Evolutionary conservation across 2,329 filamentous ascomycete genomes (phyloP).

Genomic region (Pseudogymnoascus sp.): DNA sequence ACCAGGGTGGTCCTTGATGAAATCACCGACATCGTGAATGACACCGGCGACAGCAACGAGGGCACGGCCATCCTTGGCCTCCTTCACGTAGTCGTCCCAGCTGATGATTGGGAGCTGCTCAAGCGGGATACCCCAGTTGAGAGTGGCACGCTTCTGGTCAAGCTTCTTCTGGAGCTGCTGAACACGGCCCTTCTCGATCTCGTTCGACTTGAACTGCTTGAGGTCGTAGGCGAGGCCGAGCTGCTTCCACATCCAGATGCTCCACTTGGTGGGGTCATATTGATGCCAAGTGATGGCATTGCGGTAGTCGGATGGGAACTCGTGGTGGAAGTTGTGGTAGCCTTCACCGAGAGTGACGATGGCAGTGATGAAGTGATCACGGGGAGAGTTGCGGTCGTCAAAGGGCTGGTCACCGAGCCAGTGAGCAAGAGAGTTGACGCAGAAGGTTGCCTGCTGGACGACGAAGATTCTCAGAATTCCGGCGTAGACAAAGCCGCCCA

Average conservation of each 20-base stretch:
- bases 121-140: conserved; percentile 81
- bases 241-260: conserved; percentile 77
- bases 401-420: conserved; percentile 91
- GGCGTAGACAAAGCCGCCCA: conserved; percentile 74
- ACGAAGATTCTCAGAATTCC: conserved; percentile 83
- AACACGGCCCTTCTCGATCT: conserved; percentile 84
- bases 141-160: conserved; percentile 71
- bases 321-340: conserved; percentile 95
- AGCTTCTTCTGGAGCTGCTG: conserved; percentile 91
- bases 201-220: conserved; percentile 85
- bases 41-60: conserved; percentile 74
- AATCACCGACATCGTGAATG: conserved; percentile 74
- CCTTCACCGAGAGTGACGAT: conserved; percentile 79
- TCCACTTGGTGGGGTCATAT: conserved; percentile 89
- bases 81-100: conserved; percentile 77
- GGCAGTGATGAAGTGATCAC: conserved; percentile 80
- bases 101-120: conserved; percentile 78
- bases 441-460: conserved; percentile 88
- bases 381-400: conserved; percentile 84
- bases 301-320: conserved; percentile 88
- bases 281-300: conserved; percentile 88
- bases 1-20: conserved; percentile 86
- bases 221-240: conserved; percentile 77
- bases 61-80: conserved; percentile 68
- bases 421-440: conserved; percentile 83